Conservation (phyloP, 2,329 filamentous ascomycete species). For the Venturia nashicola region DNA sequence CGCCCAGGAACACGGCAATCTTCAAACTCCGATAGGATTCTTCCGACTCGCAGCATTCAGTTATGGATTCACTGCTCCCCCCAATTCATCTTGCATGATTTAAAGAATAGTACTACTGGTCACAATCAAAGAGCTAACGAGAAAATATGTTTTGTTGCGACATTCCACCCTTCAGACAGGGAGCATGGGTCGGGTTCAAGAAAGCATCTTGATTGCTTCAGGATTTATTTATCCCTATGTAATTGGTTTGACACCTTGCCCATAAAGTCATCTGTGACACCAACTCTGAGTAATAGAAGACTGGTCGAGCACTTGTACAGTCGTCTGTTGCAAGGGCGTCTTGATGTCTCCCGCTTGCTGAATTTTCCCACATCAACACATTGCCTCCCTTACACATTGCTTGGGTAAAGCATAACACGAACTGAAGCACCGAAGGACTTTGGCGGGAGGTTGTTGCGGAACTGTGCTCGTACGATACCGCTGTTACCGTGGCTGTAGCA, state of each 20-base stretch:
- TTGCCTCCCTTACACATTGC: constrained; percentile 62
- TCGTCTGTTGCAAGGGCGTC: background rate
- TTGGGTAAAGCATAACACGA: constrained; percentile 95
- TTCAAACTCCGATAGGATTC: background rate
- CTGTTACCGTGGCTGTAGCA: constrained; percentile 61
- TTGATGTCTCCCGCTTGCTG: background rate
- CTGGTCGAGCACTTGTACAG: background rate
- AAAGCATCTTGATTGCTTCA: constrained; percentile 3
- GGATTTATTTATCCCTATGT: constrained; percentile 2
- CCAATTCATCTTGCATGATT: no score
- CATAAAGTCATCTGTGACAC: constrained; percentile 6
- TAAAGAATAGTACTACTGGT: no score
- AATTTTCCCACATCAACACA: background rate
- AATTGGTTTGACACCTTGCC: background rate
- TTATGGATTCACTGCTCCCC: background rate
- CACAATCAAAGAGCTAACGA: no score
- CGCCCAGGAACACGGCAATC: background rate
- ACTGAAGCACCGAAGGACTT: constrained; percentile 66
- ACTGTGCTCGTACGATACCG: constrained; percentile 94
- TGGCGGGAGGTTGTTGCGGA: constrained; percentile 88
- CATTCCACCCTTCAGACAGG: no score
- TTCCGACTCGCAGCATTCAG: background rate
- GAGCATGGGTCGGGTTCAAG: background rate
- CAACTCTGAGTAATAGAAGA: constrained; percentile 1
- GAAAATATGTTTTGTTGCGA: no score